Evolutionary conservation across 352 stramenopile genomes (phyloP), one percentile per base, ranked within the genome.

Genomic region (Globisporangium okanoganense): DNA sequence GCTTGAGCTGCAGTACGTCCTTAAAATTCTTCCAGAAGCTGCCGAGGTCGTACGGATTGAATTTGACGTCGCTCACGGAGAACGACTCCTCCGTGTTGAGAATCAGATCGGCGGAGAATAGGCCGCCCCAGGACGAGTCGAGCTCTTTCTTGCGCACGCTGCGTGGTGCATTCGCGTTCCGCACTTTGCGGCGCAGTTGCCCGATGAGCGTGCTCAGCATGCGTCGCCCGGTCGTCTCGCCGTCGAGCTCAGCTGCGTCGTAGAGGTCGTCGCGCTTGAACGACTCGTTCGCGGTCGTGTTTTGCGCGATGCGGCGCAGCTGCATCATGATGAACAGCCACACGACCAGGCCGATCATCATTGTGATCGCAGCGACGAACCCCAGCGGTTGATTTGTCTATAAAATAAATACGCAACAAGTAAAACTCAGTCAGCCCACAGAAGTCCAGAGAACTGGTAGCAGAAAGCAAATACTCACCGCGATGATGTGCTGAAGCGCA

Each of bases 221-320:
- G 7, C 66, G 61, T 9, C 65, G 63, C 8, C 71, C 60, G 24
- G 74, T 72, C 25, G 71, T 70, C 61, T 82, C 62, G 24, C 70
- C 59, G 57, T 88, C 78, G 12, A 84, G 61, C 36, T 78, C 67
- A 3, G 78, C 81, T 64, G 80, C 62, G n/a, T 85, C 73, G 36
- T 67, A 75, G n/a, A 92, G 65, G 20, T 82, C 76, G 65, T 92
- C 79, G 36, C 85, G 85, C 67, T 94, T 94, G 53, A 94, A 94
- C 12, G 82, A 79, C 63, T 94, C 85, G 58, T 88, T 91, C 4
- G 85, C 83, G 4, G 85, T 92, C 52, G 76, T 75, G 36, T 94
- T 94, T 55, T 76, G 75, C 9, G 70, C 62, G 57, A 94, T 88
- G 33, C 85, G 85, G 45, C 77, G 75, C 2, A 94, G 64, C 44